Base-by-base conservation (phyloP, 345 rosid genomes). In the Bruguiera gymnorhiza region DNA sequence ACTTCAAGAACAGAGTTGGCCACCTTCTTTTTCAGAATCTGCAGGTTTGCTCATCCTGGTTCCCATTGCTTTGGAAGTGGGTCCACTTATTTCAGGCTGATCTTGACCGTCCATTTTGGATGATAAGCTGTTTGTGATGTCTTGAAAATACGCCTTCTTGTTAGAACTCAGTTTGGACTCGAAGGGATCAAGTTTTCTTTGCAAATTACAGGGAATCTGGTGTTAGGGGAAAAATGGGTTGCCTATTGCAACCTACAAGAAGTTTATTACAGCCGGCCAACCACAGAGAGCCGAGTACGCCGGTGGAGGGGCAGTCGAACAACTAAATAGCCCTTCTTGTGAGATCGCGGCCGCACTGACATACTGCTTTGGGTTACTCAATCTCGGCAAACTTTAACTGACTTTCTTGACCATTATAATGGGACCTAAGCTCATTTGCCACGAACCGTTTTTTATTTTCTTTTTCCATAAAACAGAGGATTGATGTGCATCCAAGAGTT, bases 31-130 rank as follows among this genome's bases (percentile, higher is more conserved):
- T 63, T 82, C 84, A 36, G 59, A 8, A 29, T 87, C 91, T 27
- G 87, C 90, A 20, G 86, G 51, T 83, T 85, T 87, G 76, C 68
- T 81, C 86, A 85, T 85, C 70, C 83, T 84, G 61, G 72, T 74
- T 62, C 77, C 77, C 67, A 70, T 79, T 6, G 85, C 73, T 68
- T 85, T 80, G 8, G 62, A 9, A 43, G 10, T 34, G 9, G 37
- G 37, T 34, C 10, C 37, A 34, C 37, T 8, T 34, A 34, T 7
- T 34, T 34, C 37, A 8, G 37, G 37, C 37, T 77, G 83, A 78
- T 85, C 86, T 68, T 80, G 78, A 60, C 31, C 78, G 64, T 85
- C 82, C 70, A 75, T 81, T 74, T 84, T 80, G 26, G 84, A 78
- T 29, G 83, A 81, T 58, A 79, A 82, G 68, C 69, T 80, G 51